A percentile compares a stretch with the other conserved stretches of the same genome.
These are phyloP conservation scores for Scleroderma citrinum DNA, from an alignment of 768 basidiomycete species.

Conservation along the genomic window DNA sequence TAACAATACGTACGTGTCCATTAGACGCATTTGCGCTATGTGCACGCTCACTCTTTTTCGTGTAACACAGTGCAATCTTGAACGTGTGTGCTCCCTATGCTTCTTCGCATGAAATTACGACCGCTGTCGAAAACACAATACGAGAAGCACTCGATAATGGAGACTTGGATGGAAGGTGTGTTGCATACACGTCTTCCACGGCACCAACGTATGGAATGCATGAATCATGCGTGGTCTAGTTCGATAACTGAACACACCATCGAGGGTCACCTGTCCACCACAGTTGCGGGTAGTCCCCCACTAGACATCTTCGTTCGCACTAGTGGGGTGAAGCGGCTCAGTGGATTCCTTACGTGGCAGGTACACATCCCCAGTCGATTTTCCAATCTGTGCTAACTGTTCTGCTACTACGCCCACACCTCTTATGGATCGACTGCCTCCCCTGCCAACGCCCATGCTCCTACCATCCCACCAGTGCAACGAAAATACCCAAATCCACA, in stretches of 20 bases:
- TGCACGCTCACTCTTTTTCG: neutral
- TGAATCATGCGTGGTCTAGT: conserved; percentile 31
- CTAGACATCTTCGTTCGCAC: conserved; percentile 89
- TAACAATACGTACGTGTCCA: conserved; percentile 53
- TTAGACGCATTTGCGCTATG: neutral
- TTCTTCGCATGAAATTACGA: conserved; percentile 85
- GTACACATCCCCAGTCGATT: conserved; percentile 41
- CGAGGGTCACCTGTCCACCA: conserved; percentile 60
- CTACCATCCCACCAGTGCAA: conserved; percentile 54
- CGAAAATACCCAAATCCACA: conserved; percentile 83
- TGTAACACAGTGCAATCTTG: conserved; percentile 62
- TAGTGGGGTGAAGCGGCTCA: conserved; percentile 62
- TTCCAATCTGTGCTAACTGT: neutral
- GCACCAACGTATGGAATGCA: conserved; percentile 73
- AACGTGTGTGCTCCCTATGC: conserved; percentile 94
- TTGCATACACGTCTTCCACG: conserved; percentile 71
- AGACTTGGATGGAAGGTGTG: conserved; percentile 23
- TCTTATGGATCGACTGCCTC: neutral
- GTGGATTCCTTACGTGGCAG: conserved; percentile 94
- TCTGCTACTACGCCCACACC: neutral
- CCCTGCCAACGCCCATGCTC: neutral
- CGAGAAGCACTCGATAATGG: conserved; percentile 29
- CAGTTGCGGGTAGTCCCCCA: conserved; percentile 62
- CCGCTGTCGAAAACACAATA: conserved; percentile 48
- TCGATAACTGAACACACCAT: conserved; percentile 65